Conservation (phyloP, 2,329 filamentous ascomycete species). For the Venturiaceae sp. region DNA sequence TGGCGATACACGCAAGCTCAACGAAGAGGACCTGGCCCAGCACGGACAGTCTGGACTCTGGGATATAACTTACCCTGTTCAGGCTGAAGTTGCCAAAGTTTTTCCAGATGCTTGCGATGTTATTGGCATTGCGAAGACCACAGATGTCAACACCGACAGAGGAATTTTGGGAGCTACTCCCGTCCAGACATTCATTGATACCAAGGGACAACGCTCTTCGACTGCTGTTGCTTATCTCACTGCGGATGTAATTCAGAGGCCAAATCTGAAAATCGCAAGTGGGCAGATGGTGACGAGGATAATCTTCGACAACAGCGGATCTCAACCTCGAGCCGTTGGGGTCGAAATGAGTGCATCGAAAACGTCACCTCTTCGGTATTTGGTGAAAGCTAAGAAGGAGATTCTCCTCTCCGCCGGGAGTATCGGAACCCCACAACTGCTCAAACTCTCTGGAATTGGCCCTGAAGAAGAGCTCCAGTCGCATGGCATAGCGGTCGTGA, state of each 20-base stretch:
- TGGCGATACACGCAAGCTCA: not conserved
- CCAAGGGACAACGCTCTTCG: conserved; percentile 12
- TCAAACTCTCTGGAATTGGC: conserved; percentile 43
- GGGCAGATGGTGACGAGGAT: conserved; percentile 13
- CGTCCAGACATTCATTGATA: conserved; percentile 14
- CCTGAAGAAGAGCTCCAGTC: conserved; percentile 23
- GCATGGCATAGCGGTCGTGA: conserved; percentile 30
- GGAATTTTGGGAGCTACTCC: conserved; percentile 12
- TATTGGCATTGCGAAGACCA: conserved; percentile 12
- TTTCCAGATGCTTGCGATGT: conserved; percentile 13
- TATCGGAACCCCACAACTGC: conserved; percentile 32
- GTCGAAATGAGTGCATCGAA: conserved; percentile 10
- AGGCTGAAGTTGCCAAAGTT: conserved; percentile 6
- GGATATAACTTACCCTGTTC: conserved; percentile 12
- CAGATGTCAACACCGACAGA: conserved; percentile 12
- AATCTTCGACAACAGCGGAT: conserved; percentile 11
- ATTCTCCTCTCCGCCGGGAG: conserved; percentile 33
- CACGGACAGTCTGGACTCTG: conserved; percentile 7
- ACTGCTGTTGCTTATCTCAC: conserved; percentile 14
- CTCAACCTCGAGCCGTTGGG: conserved; percentile 12
- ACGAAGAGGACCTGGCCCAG: not conserved
- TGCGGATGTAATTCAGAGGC: conserved; percentile 11
- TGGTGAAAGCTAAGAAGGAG: conserved; percentile 23
- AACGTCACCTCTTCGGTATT: not conserved
- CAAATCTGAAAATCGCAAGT: conserved; percentile 13